Base-by-base conservation (phyloP, 1,284 basidiomycete genomes). In the Sporisorium iseilematis-ciliati region DNA sequence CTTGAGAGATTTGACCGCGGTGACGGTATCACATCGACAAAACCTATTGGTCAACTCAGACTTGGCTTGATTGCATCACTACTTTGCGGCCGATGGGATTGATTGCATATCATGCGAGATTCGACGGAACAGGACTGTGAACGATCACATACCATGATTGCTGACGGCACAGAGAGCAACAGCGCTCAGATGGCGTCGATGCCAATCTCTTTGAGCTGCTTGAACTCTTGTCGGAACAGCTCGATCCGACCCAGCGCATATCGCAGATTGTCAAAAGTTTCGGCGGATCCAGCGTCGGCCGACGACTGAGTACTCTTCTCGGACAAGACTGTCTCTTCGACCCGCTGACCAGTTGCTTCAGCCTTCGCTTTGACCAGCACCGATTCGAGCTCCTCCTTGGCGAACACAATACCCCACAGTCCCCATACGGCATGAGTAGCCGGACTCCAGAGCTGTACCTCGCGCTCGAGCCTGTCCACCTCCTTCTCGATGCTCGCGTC, bases 371-470 rank as follows among this genome's bases (percentile, higher is more conserved):
- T 58, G 29, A 49, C 21, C 11, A 84, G 52, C 16, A 83, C 60
- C 7, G 63, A 42, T 46, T 78, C 75, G 16, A 84, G 75, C 35
- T 75, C 69, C 33, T 82, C 81, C 35, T 68, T 71, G 4, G 81
- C 81, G 57, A 83, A 81, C 1, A 82, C 81, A 33, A 84, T 73
- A 8, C 83, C 83, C 83, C 83, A 84, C 11, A 84, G 57, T 4
- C 76, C 83, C 83, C 83, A 84, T 21, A 81, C 72, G 10, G 82
- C 82, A 54, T 84, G 80, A 11, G 75, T 75, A 6, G 83, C 83
- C 1, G 82, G 76, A 29, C 75, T 73, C 81, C 80, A 84, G 1
- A 83, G 62, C 18, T 48, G 51, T 11, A 84, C 73, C 57, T 84
- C 83, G 21, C 75, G 58, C 38, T 84, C 83, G 11, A 84, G 72